These are phyloP conservation scores for Lobulomyces angularis DNA, from an alignment of 192 early-diverging fungal species.

Conservation along the genomic window DNA sequence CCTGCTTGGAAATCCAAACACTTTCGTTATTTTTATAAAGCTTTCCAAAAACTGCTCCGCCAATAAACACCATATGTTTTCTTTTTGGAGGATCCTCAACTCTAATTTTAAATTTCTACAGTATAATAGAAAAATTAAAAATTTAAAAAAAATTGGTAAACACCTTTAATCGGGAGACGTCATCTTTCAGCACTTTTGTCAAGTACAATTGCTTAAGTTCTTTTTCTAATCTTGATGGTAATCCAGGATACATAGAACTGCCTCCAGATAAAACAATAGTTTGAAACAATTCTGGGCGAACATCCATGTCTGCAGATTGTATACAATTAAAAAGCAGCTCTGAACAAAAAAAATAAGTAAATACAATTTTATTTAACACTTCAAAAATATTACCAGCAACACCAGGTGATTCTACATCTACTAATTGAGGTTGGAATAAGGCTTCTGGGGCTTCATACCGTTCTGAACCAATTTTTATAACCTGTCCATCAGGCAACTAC, in stretches of 20 bases:
- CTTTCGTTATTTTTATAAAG: conserved; percentile 82
- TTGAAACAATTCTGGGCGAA: conserved; percentile 89
- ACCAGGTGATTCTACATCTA: conserved; percentile 87
- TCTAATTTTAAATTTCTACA: conserved; percentile 89
- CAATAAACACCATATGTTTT: conserved; percentile 97
- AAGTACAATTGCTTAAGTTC: conserved; percentile 95
- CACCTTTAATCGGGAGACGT: conserved; percentile 68
- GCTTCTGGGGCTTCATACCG: conserved; percentile 97
- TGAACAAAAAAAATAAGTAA: conserved; percentile 11
- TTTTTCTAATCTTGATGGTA: conserved; percentile 94
- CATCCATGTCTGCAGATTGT: conserved; percentile 80
- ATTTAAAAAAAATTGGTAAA: conserved; percentile 7
- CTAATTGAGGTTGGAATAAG: conserved; percentile 94
- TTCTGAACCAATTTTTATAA: conserved; percentile 97
- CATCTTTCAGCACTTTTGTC: conserved; percentile 74
- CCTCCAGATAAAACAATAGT: conserved; percentile 97
- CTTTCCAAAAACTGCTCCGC: conserved; percentile 90
- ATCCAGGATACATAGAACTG: conserved; percentile 96
- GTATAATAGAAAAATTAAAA: background rate
- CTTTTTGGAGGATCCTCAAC: conserved; percentile 96
- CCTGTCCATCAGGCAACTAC: conserved; percentile 91
- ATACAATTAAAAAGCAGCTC: conserved; percentile 90
- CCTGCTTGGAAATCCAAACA: conserved; percentile 87
- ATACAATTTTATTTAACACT: background rate
- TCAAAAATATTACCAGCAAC: conserved; percentile 86